phyloP scores from a whole-genome alignment of 2,329 filamentous ascomycete species.

The Pyrenophora graminea region DNA sequence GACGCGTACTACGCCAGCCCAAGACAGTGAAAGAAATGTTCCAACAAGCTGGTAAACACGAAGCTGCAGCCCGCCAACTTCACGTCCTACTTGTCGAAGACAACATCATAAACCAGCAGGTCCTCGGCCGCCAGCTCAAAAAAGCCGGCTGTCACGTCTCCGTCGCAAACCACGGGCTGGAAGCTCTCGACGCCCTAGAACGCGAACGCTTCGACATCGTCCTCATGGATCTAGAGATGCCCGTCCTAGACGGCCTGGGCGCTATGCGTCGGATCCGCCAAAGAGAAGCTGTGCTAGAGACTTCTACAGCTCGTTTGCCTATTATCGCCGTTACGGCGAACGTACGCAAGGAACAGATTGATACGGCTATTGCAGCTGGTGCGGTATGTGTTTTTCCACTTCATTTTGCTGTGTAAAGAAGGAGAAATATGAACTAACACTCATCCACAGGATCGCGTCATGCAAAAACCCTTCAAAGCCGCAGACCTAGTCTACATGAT shows the following conservation, averaged over 20 bases:
- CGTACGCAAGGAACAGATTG: constrained; percentile 43
- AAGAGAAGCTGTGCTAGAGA: constrained; percentile 36
- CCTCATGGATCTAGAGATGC: constrained; percentile 61
- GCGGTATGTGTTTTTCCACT: constrained; percentile 26
- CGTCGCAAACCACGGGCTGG: constrained; percentile 45
- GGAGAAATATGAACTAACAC: background rate
- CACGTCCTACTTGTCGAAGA: constrained; percentile 46
- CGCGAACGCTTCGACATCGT: constrained; percentile 37
- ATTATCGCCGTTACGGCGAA: constrained; percentile 48
- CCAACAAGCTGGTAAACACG: constrained; percentile 4
- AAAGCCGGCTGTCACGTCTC: constrained; percentile 39
- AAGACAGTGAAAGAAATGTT: constrained; percentile 12
- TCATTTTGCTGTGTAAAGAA: no score
- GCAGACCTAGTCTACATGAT: constrained; percentile 42
- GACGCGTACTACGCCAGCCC: constrained; percentile 25
- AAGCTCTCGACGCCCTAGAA: constrained; percentile 42
- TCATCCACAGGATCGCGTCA: constrained; percentile 34
- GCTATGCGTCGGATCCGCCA: constrained; percentile 54
- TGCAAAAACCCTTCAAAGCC: constrained; percentile 46
- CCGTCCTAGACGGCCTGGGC: constrained; percentile 53
- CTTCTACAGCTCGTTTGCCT: constrained; percentile 24
- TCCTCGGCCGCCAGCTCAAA: constrained; percentile 43
- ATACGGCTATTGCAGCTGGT: constrained; percentile 39
- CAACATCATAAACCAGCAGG: constrained; percentile 47
- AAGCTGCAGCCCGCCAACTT: constrained; percentile 16